Conservation (phyloP, 768 basidiomycete species). For the Amanita phalloides region DNA sequence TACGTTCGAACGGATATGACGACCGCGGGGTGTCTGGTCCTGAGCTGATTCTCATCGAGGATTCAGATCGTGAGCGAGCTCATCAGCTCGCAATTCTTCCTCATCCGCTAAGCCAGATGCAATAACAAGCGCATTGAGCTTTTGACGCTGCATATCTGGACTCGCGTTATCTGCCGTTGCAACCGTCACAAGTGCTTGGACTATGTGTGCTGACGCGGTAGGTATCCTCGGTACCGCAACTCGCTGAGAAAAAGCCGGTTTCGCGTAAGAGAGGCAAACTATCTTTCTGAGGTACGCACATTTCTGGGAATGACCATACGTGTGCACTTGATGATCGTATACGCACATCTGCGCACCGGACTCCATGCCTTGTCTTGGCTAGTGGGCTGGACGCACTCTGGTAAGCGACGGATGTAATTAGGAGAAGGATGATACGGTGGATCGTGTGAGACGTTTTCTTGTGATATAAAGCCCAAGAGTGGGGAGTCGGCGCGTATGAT, state of each 20-base stretch:
- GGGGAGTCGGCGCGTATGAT: constrained; percentile 5
- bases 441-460: constrained; percentile 4
- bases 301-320: neutral
- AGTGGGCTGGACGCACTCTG: neutral
- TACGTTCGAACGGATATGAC: no score
- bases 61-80: neutral
- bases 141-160: constrained; percentile 1
- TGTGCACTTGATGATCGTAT: neutral
- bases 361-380: neutral
- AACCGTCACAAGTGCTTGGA: neutral
- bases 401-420: neutral
- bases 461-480: constrained; percentile 1
- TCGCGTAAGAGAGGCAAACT: neutral
- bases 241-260: neutral
- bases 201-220: neutral
- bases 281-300: neutral
- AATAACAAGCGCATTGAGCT: constrained; percentile 5
- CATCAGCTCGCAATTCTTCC: constrained; percentile 1
- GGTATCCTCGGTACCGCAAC: neutral
- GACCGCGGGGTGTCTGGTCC: no score
- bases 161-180: neutral
- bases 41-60: neutral
- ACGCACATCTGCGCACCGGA: neutral
- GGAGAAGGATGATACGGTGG: constrained; percentile 3
- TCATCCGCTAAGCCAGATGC: constrained; percentile 5